Base-by-base conservation (phyloP, 2,329 filamentous ascomycete genomes). In the Fusarium equiseti region DNA sequence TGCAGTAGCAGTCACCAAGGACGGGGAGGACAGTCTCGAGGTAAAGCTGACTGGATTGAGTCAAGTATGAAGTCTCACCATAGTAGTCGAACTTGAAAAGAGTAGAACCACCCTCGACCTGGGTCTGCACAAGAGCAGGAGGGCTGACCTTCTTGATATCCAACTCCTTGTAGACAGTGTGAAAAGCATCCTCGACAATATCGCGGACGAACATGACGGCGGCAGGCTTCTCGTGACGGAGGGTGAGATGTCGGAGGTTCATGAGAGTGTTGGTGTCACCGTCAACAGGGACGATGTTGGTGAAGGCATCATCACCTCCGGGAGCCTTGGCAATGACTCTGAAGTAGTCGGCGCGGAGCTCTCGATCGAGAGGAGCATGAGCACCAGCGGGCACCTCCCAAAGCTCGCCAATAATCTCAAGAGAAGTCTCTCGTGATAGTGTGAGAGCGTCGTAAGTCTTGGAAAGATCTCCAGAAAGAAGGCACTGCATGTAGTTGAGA, bases 1-100 rank as follows among this genome's bases (percentile, higher is more conserved):
- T 95, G 80, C 95, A 98, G 88, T 97, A 99, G 56, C 98, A 94
- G 79, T 98, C 93, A 74, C 96, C 96, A 76, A 98, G 87, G 54
- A 92, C 93, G 13, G 95, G 94, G 32, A 99, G 85, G 72, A 91
- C 94, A 32, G 96, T 99, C 86, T 99, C 96, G 63, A 99, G 92
- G 83, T 99, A 99, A 57, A 99, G 89, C 83, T 99, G 96, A 35
- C 93, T 97, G 6, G 95, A 98, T 83, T 99, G 96, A 6, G 96
- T 98, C 69, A 99, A 89, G 85, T 95, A 99, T 64, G 96, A 92
- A 74, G 91, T 88, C 82, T 98, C 92, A 74, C 90, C 91, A 82
- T 97, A 98, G 86, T 96, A 97, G 78, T 92, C 87, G 77, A 97
- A 92, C 66, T 89, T 90, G 88, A 98, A 98, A 40, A 98, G 90